Conservation (phyloP, 805 yeast species). For the Monosporozyma yasuniensis region DNA sequence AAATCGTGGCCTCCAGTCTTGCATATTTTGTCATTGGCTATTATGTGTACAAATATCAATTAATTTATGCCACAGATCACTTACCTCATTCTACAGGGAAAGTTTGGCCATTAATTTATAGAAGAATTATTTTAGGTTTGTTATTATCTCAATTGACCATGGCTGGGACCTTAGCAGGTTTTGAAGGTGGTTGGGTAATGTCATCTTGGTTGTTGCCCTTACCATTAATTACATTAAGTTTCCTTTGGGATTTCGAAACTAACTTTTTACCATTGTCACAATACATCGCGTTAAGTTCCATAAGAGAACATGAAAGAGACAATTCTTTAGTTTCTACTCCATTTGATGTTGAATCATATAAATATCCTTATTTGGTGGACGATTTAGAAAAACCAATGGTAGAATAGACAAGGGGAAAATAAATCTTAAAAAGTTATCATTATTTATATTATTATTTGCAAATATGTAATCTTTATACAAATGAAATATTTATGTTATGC, state of each 20-base stretch:
- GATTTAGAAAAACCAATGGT: conserved; percentile 82
- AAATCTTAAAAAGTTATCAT: neutral
- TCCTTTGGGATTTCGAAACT: conserved; percentile 73
- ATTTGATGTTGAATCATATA: conserved; percentile 43
- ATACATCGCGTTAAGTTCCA: conserved; percentile 81
- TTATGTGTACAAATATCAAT: conserved; percentile 83
- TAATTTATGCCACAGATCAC: conserved; percentile 84
- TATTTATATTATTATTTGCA: neutral
- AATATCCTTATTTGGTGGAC: conserved; percentile 63
- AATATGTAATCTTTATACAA: neutral
- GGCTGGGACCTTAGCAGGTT: conserved; percentile 77
- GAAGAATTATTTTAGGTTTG: conserved; percentile 75
- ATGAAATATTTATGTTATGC: neutral
- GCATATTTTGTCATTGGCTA: conserved; percentile 78
- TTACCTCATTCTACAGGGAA: conserved; percentile 96
- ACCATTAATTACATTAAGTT: conserved; percentile 57
- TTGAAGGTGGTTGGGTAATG: conserved; percentile 68
- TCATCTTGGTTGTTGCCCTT: conserved; percentile 69
- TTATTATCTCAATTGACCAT: conserved; percentile 81
- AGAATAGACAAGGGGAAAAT: conserved; percentile 18
- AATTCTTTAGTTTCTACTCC: conserved; percentile 16
- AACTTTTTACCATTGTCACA: conserved; percentile 71
- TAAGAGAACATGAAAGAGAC: conserved; percentile 39
- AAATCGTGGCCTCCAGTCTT: conserved; percentile 75
- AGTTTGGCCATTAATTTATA: conserved; percentile 86